A percentile compares a stretch with the other conserved stretches of the same genome.
These are phyloP conservation scores for Blepharisma undulans DNA, from an alignment of 169 alveolate species.

Conservation along the genomic window DNA sequence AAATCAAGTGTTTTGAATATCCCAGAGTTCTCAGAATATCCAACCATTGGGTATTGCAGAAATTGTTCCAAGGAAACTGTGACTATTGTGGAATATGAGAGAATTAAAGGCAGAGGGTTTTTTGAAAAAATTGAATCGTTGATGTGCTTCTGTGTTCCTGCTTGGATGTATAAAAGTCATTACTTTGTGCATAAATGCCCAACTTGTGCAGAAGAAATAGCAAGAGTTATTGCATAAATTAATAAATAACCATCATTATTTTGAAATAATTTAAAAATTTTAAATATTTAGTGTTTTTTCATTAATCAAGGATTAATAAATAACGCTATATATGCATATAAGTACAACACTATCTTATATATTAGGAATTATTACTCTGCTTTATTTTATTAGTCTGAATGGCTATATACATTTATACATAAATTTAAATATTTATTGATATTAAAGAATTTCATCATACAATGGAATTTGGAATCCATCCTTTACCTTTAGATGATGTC, in stretches of 20 bases:
- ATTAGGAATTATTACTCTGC: too few relatives aligned
- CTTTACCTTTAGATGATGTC: neutral
- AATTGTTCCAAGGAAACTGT: neutral
- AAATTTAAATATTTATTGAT: too few relatives aligned
- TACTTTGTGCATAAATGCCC: conserved; percentile 24
- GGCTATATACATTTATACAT: too few relatives aligned
- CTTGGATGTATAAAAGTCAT: conserved; percentile 5
- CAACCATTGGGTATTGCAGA: neutral
- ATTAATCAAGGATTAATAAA: too few relatives aligned
- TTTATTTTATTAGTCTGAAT: too few relatives aligned
- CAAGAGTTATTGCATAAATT: neutral
- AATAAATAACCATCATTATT: neutral
- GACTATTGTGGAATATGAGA: neutral
- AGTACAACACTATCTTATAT: too few relatives aligned
- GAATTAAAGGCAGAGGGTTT: neutral
- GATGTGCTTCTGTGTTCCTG: conserved; percentile 3
- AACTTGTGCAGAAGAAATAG: neutral
- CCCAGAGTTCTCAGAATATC: neutral
- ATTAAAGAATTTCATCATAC: neutral
- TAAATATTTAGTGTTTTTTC: neutral
- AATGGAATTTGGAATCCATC: neutral
- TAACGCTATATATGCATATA: neutral
- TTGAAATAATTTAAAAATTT: too few relatives aligned
- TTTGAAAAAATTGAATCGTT: neutral
- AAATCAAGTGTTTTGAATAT: neutral